Conservation (phyloP, 306 rosid species). For the Mucuna pruriens region DNA sequence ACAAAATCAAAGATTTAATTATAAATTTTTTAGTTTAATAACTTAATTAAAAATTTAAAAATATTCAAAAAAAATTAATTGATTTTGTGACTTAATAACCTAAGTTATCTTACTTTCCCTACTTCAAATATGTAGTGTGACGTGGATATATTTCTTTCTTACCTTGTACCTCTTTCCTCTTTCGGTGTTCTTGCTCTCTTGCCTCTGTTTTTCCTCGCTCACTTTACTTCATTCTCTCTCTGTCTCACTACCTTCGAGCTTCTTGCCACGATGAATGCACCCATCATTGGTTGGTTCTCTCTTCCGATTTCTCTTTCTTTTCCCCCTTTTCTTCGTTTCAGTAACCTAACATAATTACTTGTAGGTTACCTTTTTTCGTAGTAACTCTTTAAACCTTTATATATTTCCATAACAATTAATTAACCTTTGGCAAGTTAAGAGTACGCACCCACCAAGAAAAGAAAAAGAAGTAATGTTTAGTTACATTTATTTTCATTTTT, state of each 20-base stretch:
- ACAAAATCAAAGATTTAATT: too few species aligned
- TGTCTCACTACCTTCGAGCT: not conserved
- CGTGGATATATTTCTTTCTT: too few species aligned
- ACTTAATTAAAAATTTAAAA: too few species aligned
- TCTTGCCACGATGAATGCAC: not conserved
- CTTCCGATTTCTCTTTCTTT: not conserved
- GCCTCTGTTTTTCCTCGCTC: not conserved
- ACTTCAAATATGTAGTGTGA: too few species aligned
- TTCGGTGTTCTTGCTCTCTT: not conserved
- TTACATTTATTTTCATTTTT: not conserved
- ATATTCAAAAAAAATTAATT: too few species aligned
- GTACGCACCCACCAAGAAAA: not conserved
- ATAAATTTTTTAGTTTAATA: too few species aligned
- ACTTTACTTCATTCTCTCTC: not conserved
- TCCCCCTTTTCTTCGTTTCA: not conserved
- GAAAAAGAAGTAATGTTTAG: not conserved
- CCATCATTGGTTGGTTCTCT: slow-evolving; percentile 1
- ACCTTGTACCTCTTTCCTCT: not conserved
- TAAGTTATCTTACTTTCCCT: too few species aligned
- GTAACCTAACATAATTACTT: not conserved
- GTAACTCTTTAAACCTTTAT: not conserved
- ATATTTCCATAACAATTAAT: not conserved
- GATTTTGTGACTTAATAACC: too few species aligned
- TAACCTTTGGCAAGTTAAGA: not conserved
- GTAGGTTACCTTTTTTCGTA: too few species aligned